A percentile compares a stretch with the other conserved stretches of the same genome.
Conservation (phyloP, 768 basidiomycete species). For the Multifurca ochricompacta region DNA sequence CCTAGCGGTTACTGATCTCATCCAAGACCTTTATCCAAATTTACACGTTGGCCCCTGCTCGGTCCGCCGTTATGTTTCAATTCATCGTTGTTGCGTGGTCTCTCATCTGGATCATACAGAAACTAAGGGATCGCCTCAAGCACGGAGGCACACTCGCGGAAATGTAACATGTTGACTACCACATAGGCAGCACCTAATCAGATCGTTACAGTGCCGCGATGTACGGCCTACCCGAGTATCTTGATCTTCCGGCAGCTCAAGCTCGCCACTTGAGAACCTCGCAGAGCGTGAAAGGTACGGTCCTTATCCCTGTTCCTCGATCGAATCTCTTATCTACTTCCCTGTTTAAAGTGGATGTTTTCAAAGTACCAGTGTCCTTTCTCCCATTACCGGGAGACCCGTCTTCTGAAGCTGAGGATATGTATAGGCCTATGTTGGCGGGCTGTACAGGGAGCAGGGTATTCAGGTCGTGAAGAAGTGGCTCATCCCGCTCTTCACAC, state of each 20-base stretch:
- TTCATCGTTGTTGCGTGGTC: neutral
- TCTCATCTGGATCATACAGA: neutral
- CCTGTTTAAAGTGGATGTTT: slow-evolving; percentile 4
- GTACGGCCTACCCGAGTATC: neutral
- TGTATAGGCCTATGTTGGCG: slow-evolving; percentile 13
- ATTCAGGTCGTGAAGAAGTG: neutral
- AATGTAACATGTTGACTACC: neutral
- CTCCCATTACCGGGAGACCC: neutral
- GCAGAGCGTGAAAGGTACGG: neutral
- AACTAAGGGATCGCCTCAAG: slow-evolving; percentile 6
- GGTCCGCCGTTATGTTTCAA: neutral
- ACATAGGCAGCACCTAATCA: neutral
- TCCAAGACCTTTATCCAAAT: neutral
- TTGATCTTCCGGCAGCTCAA: neutral
- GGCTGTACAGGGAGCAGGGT: slow-evolving; percentile 10
- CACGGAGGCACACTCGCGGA: neutral
- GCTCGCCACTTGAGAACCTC: neutral
- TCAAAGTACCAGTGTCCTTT: slow-evolving; percentile 4
- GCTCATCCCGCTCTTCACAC: slow-evolving; percentile 1
- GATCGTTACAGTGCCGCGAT: neutral
- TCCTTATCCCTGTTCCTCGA: neutral
- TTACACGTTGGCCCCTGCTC: slow-evolving; percentile 5
- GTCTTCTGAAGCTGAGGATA: neutral
- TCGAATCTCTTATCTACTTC: neutral
- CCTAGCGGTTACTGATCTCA: slow-evolving; percentile 6